Percentiles rank a stretch among this genome's conserved stretches.
Evolutionary conservation across 1,284 basidiomycete genomes (phyloP).

Genomic region (Cryptococcus floricola): DNA sequence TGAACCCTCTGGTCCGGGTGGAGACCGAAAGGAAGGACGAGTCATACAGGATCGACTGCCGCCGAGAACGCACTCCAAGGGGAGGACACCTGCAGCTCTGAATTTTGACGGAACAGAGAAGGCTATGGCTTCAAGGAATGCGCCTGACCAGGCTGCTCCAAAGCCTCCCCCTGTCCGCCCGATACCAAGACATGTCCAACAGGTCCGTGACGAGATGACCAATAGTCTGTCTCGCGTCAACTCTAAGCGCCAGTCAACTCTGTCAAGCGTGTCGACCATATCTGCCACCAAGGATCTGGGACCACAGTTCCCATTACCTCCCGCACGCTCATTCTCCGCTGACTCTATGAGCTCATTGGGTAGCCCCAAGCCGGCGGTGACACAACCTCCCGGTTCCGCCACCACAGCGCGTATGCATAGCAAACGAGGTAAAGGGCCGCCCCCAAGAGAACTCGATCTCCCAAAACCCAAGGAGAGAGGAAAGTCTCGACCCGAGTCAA

Average conservation of each 20-base stretch:
- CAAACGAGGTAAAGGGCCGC: not conserved
- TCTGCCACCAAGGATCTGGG: constrained; percentile 9
- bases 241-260: constrained; percentile 6
- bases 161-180: too few species aligned
- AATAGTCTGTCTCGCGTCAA: not conserved
- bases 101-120: not conserved
- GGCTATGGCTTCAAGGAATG: not conserved
- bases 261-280: constrained; percentile 4
- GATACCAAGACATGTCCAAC: not conserved
- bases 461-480: not conserved
- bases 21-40: not conserved
- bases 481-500: not conserved
- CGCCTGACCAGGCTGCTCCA: not conserved
- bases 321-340: not conserved
- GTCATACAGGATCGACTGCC: constrained; percentile 1
- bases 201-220: not conserved
- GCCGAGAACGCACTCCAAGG: constrained; percentile 2
- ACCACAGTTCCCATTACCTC: constrained; percentile 11
- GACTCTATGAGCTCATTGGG: not conserved
- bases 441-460: not conserved
- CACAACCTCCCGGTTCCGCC: not conserved
- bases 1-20: not conserved
- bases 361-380: too few species aligned
- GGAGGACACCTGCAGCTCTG: not conserved
- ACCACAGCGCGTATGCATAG: not conserved